Evolutionary conservation across 1,284 basidiomycete genomes (phyloP), one percentile per base, ranked within the genome.

Genomic region (Puccinia coronata): DNA sequence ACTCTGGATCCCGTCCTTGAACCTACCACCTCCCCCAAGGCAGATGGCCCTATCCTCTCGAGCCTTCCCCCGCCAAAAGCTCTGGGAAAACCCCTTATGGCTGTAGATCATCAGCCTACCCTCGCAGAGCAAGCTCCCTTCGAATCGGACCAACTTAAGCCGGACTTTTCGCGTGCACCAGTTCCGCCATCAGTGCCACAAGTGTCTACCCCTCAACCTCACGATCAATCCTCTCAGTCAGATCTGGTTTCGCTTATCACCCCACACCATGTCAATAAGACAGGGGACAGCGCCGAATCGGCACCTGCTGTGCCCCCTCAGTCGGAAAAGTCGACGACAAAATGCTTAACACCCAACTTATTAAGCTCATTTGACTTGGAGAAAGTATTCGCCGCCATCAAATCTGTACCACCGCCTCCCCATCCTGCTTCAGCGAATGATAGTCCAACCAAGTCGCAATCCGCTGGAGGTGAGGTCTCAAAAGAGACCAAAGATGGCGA

Each of bases 41-140:
- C 93, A 81, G 87, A 94, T 82, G 91, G 94, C 87, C 91, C 93
- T 84, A 34, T 51, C 67, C 93, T 95, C 84, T 93, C 94, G 86
- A 91, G 91, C 86, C 87, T 91, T 75, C 83, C 84, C 61, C 69
- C 82, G 12, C 41, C 55, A 12, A 39, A 41, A 82, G 41, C 41
- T 69, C 18, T 43, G 47, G 18, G 80, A 79, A 47, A 82, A n/a
- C n/a, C n/a, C 82, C 59, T 28, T 69, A 12, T 73, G 31, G 47
- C 71, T 25, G 47, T 53, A 36, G 47, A 57, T 53, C 25, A 53
- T 53, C 25, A 53, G 71, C 55, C 77, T 49, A 47, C 39, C 79
- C 65, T 25, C 31, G 18, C 31, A 49, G 67, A 28, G 18, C 25
- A 81, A 41, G 74, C 55, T 31, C 75, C 74, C 43, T 51, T 41